Percentiles rank a stretch among this genome's conserved stretches.
Evolutionary conservation across 805 yeast species (phyloP).

Genomic region (Pichia deserticola): DNA sequence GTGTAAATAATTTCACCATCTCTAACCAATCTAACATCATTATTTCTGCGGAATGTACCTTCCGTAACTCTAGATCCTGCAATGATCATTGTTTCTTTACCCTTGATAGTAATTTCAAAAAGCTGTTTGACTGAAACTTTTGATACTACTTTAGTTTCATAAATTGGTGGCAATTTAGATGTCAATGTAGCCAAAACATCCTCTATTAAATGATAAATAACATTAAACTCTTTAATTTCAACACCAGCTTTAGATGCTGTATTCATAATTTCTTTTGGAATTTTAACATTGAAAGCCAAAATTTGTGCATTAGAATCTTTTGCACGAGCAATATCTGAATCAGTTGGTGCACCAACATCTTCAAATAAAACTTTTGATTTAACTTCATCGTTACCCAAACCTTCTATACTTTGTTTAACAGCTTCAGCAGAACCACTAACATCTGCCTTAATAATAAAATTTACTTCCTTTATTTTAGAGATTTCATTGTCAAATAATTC

Average conservation of each 20-base stretch:
- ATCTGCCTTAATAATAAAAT: conserved; percentile 79
- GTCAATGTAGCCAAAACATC: conserved; percentile 65
- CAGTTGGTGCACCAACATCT: conserved; percentile 74
- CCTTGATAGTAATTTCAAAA: conserved; percentile 59
- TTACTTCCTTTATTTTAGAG: conserved; percentile 30
- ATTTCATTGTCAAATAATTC: conserved; percentile 28
- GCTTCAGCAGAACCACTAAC: conserved; percentile 96
- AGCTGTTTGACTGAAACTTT: conserved; percentile 64
- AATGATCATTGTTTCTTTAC: conserved; percentile 47
- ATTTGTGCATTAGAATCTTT: conserved; percentile 64
- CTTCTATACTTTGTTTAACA: conserved; percentile 68
- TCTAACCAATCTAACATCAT: conserved; percentile 32
- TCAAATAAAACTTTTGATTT: conserved; percentile 57
- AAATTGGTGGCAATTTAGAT: conserved; percentile 52
- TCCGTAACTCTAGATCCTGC: conserved; percentile 82
- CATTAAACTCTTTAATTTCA: conserved; percentile 55
- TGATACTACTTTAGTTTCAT: conserved; percentile 58
- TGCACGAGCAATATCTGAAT: conserved; percentile 61
- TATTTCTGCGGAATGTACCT: conserved; percentile 59
- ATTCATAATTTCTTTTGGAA: conserved; percentile 54
- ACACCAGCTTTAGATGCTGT: conserved; percentile 55
- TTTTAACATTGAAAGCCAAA: conserved; percentile 67
- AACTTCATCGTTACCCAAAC: conserved; percentile 85
- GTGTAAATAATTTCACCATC: conserved; percentile 41
- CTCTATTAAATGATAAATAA: conserved; percentile 84